A percentile compares a stretch with the other conserved stretches of the same genome.
These are phyloP conservation scores for Fusarium nodosum DNA, from an alignment of 2,329 filamentous ascomycete genomes.

Conservation along the genomic window DNA sequence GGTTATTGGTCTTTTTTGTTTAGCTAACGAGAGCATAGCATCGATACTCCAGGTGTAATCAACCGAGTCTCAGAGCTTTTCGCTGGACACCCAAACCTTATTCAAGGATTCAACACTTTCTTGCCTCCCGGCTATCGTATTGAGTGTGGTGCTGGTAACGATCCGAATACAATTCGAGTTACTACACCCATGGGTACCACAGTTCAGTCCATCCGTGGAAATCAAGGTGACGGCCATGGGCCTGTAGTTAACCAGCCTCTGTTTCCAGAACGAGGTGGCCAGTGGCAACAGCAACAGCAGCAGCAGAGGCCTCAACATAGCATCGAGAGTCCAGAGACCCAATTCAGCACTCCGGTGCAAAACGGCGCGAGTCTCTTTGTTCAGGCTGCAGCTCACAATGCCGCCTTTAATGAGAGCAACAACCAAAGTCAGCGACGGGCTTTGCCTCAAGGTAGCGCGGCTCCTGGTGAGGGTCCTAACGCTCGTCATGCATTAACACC, in stretches of 20 bases:
- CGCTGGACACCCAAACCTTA: slow-evolving; percentile 92
- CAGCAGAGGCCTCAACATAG: slow-evolving; percentile 63
- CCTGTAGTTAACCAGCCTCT: slow-evolving; percentile 59
- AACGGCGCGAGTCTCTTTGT: slow-evolving; percentile 64
- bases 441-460: slow-evolving; percentile 50
- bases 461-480: slow-evolving; percentile 59
- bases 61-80: slow-evolving; percentile 96
- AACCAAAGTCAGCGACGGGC: slow-evolving; percentile 52
- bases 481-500: slow-evolving; percentile 70
- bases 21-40: slow-evolving; percentile 65
- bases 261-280: slow-evolving; percentile 62
- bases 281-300: slow-evolving; percentile 70
- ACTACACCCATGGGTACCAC: slow-evolving; percentile 99
- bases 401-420: slow-evolving; percentile 52
- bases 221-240: slow-evolving; percentile 61
- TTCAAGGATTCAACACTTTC: slow-evolving; percentile 99
- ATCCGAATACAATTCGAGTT: slow-evolving; percentile 95
- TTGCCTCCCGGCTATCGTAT: slow-evolving; percentile 95
- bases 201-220: slow-evolving; percentile 81
- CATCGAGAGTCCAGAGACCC: slow-evolving; percentile 72
- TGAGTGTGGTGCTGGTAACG: slow-evolving; percentile 92
- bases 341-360: slow-evolving; percentile 71
- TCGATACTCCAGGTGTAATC: slow-evolving; percentile 97
- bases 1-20: not conserved
- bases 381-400: slow-evolving; percentile 57